Evolutionary conservation across 139 green algal species (phyloP), one percentile per base, ranked within the genome.

Genomic region (Closterium sp.): DNA sequence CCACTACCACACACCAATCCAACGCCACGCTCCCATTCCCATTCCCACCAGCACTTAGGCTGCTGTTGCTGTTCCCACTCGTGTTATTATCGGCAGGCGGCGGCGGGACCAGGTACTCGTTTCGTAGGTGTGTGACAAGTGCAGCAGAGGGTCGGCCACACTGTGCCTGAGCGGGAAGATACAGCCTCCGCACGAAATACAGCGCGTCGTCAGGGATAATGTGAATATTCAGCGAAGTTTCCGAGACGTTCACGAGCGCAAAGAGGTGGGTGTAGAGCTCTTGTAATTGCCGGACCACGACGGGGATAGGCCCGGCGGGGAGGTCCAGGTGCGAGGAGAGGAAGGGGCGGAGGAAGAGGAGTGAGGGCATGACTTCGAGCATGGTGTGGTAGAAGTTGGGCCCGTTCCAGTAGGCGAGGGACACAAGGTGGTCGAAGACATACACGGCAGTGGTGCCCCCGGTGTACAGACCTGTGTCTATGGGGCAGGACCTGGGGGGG

Each of bases 381-480:
- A 86, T 90, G 55, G 87, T 34, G 64, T 90, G 87, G 35, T 86
- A 90, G 64, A 84, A 90, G 31, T 90, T 90, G 31, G 33, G n/a
- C 28, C 87, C 87, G 87, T 90, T 90, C 87, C 87, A 90, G 64
- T 90, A 90, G 6, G 87, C 87, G 30, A 90, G 28, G 34, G 55
- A 86, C 3, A 36, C 87, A 9, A 90, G 43, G 30, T 85, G 32
- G 9, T 90, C 33, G 33, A 90, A 90, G 4, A 90, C 87, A 9
- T 86, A 30, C 2, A 90, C 87, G 1, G 30, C 23, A 9, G 87
- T 90, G 31, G 32, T 34, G 87, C 85, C 85, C 8, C 30, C 87
- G 28, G 21, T 28, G 87, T 90, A 90, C 28, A 34, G 2, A 7
- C 33, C 87, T 23, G 31, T 85, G 87, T 90, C 33, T 8, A 90